Base-by-base conservation (phyloP, 257 asterid genomes). In the Capsicum pubescens region DNA sequence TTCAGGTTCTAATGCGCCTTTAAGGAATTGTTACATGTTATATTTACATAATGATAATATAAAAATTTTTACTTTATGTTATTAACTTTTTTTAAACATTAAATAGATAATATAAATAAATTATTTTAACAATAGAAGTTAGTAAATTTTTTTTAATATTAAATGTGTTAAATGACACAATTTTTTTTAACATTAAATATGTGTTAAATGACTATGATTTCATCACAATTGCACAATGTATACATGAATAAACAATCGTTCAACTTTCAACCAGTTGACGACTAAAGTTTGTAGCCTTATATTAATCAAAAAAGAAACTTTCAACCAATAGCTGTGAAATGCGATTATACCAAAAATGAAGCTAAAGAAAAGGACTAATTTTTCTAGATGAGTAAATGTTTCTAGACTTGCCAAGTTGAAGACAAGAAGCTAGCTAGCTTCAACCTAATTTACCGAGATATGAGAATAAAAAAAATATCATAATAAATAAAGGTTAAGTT, bases 361-460 rank as follows among this genome's bases (percentile, higher is more conserved):
- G 7, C 8, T 2, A 3, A n/a, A 14, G 12, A 21, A 50, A 14
- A 2, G 2, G 35, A 70, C 16, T 2, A 70, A 70, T 16, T 17
- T 10, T 46, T 19, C 71, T 68, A 63, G 87, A 85, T 85, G 83
- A 80, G 84, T 83, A 81, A 79, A 1, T 80, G 46, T 74, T 64
- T 76, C 42, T 52, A 32, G 69, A 17, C 67, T 67, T 12, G 8
- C 82, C 67, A 54, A 17, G 82, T 83, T 79, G 72, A 88, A 88
- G 87, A 83, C 87, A 85, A 85, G 85, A 81, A 83, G 60, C 81
- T 87, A 71, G 87, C 70, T 80, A 87, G 85, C 85, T 76, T 81
- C 68, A 56, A 50, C 84, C 80, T 59, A 13, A 84, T 84, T 87
- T 82, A 85, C 79, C 84, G 85, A 89, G 88, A 82, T 82, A 85